A percentile compares a stretch with the other conserved stretches of the same genome.
phyloP scores from a whole-genome alignment of 2,329 filamentous ascomycete genomes.

The Neonectria magnoliae region DNA sequence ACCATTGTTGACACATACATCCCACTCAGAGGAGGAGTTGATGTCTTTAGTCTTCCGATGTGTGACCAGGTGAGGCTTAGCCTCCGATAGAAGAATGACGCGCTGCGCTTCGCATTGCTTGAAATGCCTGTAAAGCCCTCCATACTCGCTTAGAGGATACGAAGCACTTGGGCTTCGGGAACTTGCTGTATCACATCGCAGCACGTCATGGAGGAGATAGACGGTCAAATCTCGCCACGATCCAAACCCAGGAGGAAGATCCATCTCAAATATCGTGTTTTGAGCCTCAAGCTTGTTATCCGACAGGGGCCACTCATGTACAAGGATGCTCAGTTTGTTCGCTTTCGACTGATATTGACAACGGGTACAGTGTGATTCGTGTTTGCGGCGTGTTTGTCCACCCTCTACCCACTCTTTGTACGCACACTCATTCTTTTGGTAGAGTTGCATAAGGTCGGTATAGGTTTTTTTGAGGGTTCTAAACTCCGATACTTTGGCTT shows the following conservation, averaged over 20 bases:
- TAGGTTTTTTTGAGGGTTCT: conserved; percentile 9
- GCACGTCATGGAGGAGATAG: conserved; percentile 52
- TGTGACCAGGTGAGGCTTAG: conserved; percentile 30
- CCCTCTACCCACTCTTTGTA: not conserved
- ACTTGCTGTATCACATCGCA: conserved; percentile 37
- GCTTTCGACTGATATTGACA: conserved; percentile 50
- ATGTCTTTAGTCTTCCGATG: conserved; percentile 22
- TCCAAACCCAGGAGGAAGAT: conserved; percentile 51
- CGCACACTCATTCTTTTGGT: conserved; percentile 12
- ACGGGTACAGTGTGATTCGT: conserved; percentile 45
- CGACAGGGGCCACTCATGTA: conserved; percentile 69
- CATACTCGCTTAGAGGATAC: conserved; percentile 21
- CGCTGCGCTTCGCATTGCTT: not conserved
- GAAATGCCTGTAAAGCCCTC: conserved; percentile 4
- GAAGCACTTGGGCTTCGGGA: not conserved
- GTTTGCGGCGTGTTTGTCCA: not conserved
- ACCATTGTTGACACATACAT: conserved; percentile 37
- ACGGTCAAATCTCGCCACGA: conserved; percentile 61
- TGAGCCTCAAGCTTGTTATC: conserved; percentile 47
- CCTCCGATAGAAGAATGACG: conserved; percentile 29
- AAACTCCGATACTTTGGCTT: conserved; percentile 29
- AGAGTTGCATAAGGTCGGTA: conserved; percentile 19
- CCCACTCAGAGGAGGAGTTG: not conserved
- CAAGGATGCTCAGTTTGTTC: conserved; percentile 51
- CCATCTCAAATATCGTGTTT: conserved; percentile 64